Evolutionary conservation across 108 stramenopile species (phyloP).

Genomic region (Cyclotella cryptica): DNA sequence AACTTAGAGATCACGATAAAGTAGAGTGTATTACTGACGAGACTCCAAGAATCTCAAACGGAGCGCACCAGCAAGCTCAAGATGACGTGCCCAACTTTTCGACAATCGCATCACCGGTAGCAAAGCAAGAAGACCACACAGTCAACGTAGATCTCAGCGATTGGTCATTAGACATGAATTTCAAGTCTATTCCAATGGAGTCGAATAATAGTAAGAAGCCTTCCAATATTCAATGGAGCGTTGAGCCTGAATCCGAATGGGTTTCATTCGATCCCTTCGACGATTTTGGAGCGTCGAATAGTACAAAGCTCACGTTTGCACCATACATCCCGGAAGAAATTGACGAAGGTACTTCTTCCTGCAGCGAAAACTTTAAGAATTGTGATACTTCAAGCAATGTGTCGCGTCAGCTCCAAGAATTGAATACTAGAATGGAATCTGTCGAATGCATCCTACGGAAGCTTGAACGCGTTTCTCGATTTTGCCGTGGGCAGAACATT

Average conservation of each 20-base stretch:
- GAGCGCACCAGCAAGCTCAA: neutral
- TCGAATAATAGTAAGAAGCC: neutral
- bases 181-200: too few relatives aligned
- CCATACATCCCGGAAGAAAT: neutral
- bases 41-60: neutral
- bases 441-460: slow-evolving; percentile 1
- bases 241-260: neutral
- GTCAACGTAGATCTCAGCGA: neutral
- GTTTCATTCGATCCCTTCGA: slow-evolving; percentile 7
- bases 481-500: neutral
- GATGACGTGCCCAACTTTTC: slow-evolving; percentile 4
- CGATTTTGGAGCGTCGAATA: neutral
- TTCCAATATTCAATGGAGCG: neutral
- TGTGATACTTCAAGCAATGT: neutral
- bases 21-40: neutral
- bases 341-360: neutral
- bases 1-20: neutral
- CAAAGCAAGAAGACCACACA: slow-evolving; percentile 11
- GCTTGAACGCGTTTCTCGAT: neutral
- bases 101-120: slow-evolving; percentile 4
- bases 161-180: slow-evolving; percentile 1
- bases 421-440: neutral
- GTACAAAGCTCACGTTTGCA: neutral
- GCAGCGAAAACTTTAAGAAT: neutral
- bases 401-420: neutral